Conservation (phyloP, 495 filamentous ascomycete genomes). For the Penicillium verhagenii region DNA sequence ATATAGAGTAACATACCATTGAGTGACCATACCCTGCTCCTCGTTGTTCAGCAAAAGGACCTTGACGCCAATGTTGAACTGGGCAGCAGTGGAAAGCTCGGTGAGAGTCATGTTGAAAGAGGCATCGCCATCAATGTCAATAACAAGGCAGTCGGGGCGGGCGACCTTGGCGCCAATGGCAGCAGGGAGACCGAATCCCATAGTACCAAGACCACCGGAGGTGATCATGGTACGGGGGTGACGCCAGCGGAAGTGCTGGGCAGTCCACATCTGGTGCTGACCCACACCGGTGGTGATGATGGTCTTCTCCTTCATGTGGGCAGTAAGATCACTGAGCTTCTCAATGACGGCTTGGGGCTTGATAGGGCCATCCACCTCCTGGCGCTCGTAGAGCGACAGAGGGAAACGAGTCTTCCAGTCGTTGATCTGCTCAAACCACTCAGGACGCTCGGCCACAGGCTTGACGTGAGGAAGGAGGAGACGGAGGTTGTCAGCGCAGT, state of each 20-base stretch:
- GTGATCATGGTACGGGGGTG: constrained; percentile 88
- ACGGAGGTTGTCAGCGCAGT: constrained; percentile 64
- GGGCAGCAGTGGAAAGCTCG: constrained; percentile 82
- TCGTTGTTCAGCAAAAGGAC: constrained; percentile 93
- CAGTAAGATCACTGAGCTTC: constrained; percentile 75
- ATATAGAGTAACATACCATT: constrained; percentile 51
- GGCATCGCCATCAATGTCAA: constrained; percentile 94
- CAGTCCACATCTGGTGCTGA: constrained; percentile 98
- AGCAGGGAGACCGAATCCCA: constrained; percentile 91
- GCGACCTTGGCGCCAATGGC: constrained; percentile 96
- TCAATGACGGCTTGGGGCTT: constrained; percentile 90
- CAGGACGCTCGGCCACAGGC: constrained; percentile 60
- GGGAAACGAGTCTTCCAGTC: constrained; percentile 88
- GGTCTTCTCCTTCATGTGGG: constrained; percentile 70
- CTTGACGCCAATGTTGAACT: constrained; percentile 93
- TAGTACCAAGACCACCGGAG: constrained; percentile 89
- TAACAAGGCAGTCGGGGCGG: constrained; percentile 77
- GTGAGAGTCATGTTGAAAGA: constrained; percentile 96
- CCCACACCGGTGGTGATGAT: constrained; percentile 92
- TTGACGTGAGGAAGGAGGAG: constrained; percentile 70
- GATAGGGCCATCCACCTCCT: constrained; percentile 68
- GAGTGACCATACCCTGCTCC: constrained; percentile 92
- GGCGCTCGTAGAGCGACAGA: constrained; percentile 69
- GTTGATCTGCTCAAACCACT: constrained; percentile 87
- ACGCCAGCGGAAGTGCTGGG: constrained; percentile 92